These are phyloP conservation scores for Gynandropsis gynandra DNA, from an alignment of 345 rosid species.

Conservation along the genomic window DNA sequence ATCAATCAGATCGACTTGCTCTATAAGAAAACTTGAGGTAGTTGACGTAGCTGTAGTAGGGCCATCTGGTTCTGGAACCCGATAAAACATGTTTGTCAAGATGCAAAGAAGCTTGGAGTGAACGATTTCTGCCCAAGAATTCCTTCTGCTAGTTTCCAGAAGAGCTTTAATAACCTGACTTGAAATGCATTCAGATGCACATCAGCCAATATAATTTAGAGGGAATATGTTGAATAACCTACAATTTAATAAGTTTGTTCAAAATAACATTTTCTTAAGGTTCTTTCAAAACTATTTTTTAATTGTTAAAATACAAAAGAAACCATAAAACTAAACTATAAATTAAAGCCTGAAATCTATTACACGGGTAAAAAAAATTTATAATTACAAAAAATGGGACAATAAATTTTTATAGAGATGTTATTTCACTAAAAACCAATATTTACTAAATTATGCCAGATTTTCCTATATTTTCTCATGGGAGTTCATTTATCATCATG, in stretches of 20 bases:
- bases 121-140: conserved; percentile 97
- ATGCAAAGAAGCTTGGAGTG: conserved; percentile 89
- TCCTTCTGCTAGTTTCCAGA: conserved; percentile 58
- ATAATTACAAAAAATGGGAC: too few species aligned
- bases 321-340: too few species aligned
- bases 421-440: too few species aligned
- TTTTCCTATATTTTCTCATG: too few species aligned
- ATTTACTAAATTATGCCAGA: too few species aligned
- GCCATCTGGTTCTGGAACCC: conserved; percentile 56
- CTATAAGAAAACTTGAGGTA: conserved; percentile 55
- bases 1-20: conserved; percentile 89
- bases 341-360: too few species aligned
- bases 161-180: conserved; percentile 82
- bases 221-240: too few species aligned
- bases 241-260: conserved; percentile 1
- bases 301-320: too few species aligned
- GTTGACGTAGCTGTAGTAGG: conserved; percentile 30
- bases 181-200: conserved; percentile 15
- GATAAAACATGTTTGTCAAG: conserved; percentile 84
- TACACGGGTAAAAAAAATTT: too few species aligned
- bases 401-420: too few species aligned
- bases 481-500: conserved; percentile 6
- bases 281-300: too few species aligned
- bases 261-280: too few species aligned
- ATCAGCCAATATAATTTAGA: conserved; percentile 20